Base-by-base conservation (phyloP, 1,139 yeast genomes). In the Hyphopichia wangnamkhiaoensis region DNA sequence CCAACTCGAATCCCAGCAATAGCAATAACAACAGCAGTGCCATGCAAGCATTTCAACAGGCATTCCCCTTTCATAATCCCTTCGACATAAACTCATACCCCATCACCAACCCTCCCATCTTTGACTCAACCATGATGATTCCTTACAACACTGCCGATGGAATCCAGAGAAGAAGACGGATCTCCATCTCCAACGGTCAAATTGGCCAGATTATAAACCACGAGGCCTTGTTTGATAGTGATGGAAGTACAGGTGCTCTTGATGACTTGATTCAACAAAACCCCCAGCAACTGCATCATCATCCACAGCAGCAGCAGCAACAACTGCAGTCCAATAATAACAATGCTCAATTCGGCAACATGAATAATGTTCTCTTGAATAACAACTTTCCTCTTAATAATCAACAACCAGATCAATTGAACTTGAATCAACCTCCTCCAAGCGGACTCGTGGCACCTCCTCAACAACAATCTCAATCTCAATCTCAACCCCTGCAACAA, bases 181-280 rank as follows among this genome's bases (percentile, higher is more conserved):
- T 84, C 5, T 84, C 91, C 32, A 84, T 84, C 37, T 82, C 90
- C 12, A 84, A 84, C 59, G 93, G 93, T 49, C 93, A 84, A 55
- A 84, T 84, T 48, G 85, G 88, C 33, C 91, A 84, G 54, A 76
- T 80, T 29, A 66, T 79, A 27, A 71, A 60, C 50, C 76, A 72
- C 46, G 77, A 72, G 42, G 75, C 74, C 2, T 59, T 62, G 31
- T 63, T 65, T 33, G 64, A 64, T 34, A 57, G 58, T 34, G 64
- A 57, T 15, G 51, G 39, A 4, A 35, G 38, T 24, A 16, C 14
- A 9, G 23, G 27, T 30, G 28, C 47, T 16, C 44, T 48, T 16
- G 59, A 55, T 5, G 61, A 53, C 21, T 29, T 26, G 2, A 27
- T 31, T 2, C 30, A 13, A 8, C 32, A 20, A 28, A 25, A 24